Percentiles rank a stretch among this genome's conserved stretches.
Conservation (phyloP, 2,329 filamentous ascomycete species). For the Apiospora saccharicola region DNA sequence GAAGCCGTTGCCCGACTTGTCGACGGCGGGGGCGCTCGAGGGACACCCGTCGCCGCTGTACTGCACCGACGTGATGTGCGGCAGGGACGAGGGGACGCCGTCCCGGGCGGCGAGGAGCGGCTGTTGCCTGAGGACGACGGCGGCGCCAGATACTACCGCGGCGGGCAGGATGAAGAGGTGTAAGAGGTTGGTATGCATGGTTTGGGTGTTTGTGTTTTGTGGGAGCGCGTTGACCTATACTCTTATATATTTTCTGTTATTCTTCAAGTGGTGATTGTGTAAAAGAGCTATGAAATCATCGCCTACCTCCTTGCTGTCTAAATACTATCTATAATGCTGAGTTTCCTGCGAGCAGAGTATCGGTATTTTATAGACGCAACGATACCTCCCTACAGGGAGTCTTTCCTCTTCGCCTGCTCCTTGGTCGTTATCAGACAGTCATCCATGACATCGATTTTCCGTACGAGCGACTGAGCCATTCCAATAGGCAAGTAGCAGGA, state of each 20-base stretch:
- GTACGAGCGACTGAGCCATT: background rate
- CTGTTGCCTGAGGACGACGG: slow-evolving; percentile 21
- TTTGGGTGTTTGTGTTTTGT: background rate
- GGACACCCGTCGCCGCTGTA: slow-evolving; percentile 49
- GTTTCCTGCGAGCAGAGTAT: background rate
- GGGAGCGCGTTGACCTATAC: background rate
- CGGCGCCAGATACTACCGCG: slow-evolving; percentile 30
- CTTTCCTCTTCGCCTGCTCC: background rate
- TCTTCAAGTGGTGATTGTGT: background rate
- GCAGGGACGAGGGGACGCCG: slow-evolving; percentile 36
- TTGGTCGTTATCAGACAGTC: background rate
- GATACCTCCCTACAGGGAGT: background rate
- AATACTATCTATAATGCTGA: background rate
- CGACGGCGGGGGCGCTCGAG: slow-evolving; percentile 42
- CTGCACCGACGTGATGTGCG: slow-evolving; percentile 42
- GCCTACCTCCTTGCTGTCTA: background rate
- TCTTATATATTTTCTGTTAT: background rate
- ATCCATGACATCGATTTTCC: background rate
- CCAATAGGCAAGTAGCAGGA: background rate
- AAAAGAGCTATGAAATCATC: background rate
- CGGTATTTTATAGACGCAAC: background rate
- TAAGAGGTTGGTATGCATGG: slow-evolving; percentile 22
- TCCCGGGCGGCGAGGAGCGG: slow-evolving; percentile 31
- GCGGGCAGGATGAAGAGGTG: slow-evolving; percentile 33
- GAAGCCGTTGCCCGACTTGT: slow-evolving; percentile 40